A percentile compares a stretch with the other conserved stretches of the same genome.
Evolutionary conservation across 2,329 filamentous ascomycete genomes (phyloP).

Genomic region (Ophiocordyceps sinensis): DNA sequence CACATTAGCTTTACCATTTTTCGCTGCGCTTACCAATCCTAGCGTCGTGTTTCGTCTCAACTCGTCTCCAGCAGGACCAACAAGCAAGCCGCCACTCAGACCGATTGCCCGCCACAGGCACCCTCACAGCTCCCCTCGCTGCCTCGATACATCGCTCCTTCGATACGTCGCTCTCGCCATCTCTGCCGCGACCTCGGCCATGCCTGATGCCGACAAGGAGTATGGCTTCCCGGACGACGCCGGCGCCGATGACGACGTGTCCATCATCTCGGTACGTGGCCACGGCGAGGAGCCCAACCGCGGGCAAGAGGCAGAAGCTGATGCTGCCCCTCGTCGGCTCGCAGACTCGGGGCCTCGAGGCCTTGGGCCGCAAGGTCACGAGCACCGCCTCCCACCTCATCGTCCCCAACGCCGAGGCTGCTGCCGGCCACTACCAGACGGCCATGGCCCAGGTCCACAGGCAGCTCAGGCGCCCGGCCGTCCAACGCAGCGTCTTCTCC

Average conservation of each 20-base stretch:
- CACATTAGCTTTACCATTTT: too few species aligned
- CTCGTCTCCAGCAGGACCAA: neutral
- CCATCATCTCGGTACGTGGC: conserved; percentile 24
- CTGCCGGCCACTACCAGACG: conserved; percentile 60
- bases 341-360: conserved; percentile 77
- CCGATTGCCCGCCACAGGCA: too few species aligned
- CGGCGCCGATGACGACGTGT: conserved; percentile 31
- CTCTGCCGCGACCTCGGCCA: conserved; percentile 8
- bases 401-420: conserved; percentile 40
- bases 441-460: conserved; percentile 84
- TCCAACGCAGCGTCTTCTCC: conserved; percentile 84
- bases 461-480: conserved; percentile 66
- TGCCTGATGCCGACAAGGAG: conserved; percentile 28
- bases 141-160: neutral
- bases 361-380: conserved; percentile 87
- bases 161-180: neutral
- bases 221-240: conserved; percentile 32
- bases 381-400: conserved; percentile 88
- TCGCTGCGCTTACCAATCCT: too few species aligned
- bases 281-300: neutral
- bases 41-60: too few species aligned
- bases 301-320: neutral
- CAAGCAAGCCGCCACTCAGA: neutral
- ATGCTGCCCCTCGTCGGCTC: neutral
- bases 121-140: too few species aligned